Evolutionary conservation across 345 rosid species (phyloP).

Genomic region (Syzygium oleosum): DNA sequence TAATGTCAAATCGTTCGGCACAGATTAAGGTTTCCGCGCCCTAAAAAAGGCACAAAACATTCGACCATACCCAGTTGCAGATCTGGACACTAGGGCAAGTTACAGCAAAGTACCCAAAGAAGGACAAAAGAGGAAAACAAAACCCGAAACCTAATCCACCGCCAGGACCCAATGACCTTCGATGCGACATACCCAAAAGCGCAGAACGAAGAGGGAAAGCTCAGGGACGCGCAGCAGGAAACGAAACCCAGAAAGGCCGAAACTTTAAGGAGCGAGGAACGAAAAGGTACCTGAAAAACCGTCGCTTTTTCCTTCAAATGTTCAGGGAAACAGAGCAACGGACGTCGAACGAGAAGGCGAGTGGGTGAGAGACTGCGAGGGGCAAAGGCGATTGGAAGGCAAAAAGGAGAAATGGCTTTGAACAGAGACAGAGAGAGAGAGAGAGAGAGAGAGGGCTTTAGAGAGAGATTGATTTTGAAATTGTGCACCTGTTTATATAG

Average conservation of each 20-base stretch:
- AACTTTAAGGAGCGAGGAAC: not conserved
- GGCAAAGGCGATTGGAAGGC: not conserved
- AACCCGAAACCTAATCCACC: not conserved
- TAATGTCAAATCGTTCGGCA: not conserved
- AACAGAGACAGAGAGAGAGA: not conserved
- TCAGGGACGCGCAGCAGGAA: not conserved
- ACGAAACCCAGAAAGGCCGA: not conserved
- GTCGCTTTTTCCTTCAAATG: not conserved
- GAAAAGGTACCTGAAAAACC: not conserved
- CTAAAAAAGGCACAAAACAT: not conserved
- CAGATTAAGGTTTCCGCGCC: not conserved
- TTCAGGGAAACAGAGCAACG: not conserved
- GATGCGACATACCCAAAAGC: not conserved
- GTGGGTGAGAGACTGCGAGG: too few relatives aligned
- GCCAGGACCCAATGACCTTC: not conserved
- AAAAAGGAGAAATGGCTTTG: not conserved
- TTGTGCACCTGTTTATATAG: not conserved
- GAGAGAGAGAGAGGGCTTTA: not conserved
- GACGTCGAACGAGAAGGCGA: not conserved
- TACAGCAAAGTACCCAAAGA: not conserved
- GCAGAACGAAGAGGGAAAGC: not conserved
- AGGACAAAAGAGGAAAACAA: not conserved
- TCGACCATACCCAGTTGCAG: not conserved
- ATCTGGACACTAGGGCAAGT: not conserved
- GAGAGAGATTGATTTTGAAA: not conserved